Conservation (phyloP, 495 filamentous ascomycete genomes). For the Rhizodiscina lignyota region DNA sequence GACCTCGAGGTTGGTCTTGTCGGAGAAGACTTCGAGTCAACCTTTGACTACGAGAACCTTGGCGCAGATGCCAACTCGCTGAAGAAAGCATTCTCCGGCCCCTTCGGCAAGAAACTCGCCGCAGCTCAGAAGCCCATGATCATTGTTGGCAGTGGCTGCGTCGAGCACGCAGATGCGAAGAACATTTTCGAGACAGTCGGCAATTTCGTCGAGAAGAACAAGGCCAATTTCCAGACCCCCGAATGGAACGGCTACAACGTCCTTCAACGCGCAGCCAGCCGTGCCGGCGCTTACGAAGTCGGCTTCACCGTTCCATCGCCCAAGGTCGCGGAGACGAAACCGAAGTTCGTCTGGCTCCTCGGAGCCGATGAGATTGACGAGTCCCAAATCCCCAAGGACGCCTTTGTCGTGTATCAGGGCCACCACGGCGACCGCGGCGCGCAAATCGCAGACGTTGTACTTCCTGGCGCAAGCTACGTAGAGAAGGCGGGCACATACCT, state of each 20-base stretch:
- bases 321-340: conserved; percentile 57
- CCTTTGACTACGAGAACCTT: conserved; percentile 83
- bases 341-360: conserved; percentile 93
- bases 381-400: conserved; percentile 74
- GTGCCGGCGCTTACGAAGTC: conserved; percentile 83
- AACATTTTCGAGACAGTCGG: conserved; percentile 83
- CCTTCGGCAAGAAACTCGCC: conserved; percentile 80
- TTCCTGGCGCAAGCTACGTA: conserved; percentile 88
- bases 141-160: conserved; percentile 75
- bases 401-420: conserved; percentile 94
- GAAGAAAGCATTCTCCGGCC: conserved; percentile 69
- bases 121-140: conserved; percentile 90
- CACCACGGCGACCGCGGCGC: conserved; percentile 93
- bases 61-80: conserved; percentile 59
- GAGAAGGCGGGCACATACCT: conserved; percentile 95
- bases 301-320: conserved; percentile 77
- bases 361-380: conserved; percentile 80
- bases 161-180: conserved; percentile 79
- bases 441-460: conserved; percentile 80
- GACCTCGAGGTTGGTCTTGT: conserved; percentile 87
- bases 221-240: conserved; percentile 65
- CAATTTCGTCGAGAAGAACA: conserved; percentile 79
- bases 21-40: conserved; percentile 79
- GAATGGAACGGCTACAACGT: conserved; percentile 98
- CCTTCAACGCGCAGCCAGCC: conserved; percentile 80